A percentile compares a stretch with the other conserved stretches of the same genome.
Evolutionary conservation across 129 eudicot genomes (phyloP).

Genomic region (Scalesia atractyloides): DNA sequence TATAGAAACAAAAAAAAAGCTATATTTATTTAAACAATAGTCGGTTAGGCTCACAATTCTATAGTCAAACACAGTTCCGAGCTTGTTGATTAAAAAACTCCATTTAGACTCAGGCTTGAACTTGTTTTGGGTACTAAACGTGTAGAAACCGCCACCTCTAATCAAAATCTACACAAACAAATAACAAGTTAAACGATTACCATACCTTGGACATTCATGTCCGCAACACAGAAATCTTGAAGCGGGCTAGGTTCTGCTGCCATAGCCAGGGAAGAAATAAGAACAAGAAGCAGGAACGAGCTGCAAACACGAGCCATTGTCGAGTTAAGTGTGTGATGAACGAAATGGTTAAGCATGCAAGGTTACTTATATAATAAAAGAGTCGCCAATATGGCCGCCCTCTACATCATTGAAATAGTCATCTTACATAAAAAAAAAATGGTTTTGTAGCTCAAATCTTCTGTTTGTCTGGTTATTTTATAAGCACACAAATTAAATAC

Average conservation of each 20-base stretch:
- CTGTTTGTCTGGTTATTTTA: neutral
- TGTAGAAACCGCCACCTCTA: no score
- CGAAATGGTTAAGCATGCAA: conserved; percentile 5
- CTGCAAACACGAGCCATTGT: conserved; percentile 32
- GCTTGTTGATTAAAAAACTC: no score
- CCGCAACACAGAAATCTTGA: conserved; percentile 48
- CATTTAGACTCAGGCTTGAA: no score
- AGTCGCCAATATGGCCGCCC: neutral
- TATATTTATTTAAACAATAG: no score
- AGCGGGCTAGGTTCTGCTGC: conserved; percentile 40
- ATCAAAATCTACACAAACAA: neutral
- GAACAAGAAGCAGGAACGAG: conserved; percentile 14
- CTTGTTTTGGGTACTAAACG: no score
- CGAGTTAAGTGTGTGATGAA: neutral
- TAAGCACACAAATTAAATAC: no score
- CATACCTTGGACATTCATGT: conserved; percentile 29
- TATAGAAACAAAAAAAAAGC: no score
- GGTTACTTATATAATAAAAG: conserved; percentile 14
- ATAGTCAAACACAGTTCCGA: no score
- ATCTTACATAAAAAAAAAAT: neutral
- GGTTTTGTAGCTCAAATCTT: no score
- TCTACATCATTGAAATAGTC: neutral
- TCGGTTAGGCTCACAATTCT: no score
- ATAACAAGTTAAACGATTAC: neutral
- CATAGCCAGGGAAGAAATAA: conserved; percentile 2